A percentile compares a stretch with the other conserved stretches of the same genome.
These are phyloP conservation scores for Phaeosphaeriaceae sp. DNA, from an alignment of 2,329 filamentous ascomycete genomes.

Conservation along the genomic window DNA sequence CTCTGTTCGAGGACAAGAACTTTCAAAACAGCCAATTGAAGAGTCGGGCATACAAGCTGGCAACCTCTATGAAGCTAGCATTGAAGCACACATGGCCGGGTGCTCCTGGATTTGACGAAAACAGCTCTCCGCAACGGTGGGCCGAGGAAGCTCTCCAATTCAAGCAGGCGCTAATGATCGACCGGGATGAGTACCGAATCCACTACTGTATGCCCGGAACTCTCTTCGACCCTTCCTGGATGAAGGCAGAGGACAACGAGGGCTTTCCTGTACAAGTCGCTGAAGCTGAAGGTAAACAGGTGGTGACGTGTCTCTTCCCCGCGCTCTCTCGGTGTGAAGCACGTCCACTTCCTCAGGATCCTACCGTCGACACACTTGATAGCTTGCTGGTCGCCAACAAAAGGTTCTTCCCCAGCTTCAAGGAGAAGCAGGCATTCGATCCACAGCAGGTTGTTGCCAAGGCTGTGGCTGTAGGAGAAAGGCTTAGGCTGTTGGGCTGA, in stretches of 20 bases:
- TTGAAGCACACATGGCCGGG: not conserved
- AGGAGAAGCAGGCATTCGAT: not conserved
- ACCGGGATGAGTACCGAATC: slow-evolving; percentile 15
- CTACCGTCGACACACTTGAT: not conserved
- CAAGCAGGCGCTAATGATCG: slow-evolving; percentile 16
- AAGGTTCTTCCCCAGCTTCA: slow-evolving; percentile 1
- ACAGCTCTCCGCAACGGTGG: not conserved
- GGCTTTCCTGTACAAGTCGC: not conserved
- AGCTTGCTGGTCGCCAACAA: not conserved
- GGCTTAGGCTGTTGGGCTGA: too few relatives aligned
- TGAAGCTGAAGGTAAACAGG: not conserved
- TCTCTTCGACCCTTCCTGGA: slow-evolving; percentile 12
- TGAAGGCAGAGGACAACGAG: slow-evolving; percentile 10
- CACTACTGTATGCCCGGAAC: slow-evolving; percentile 10
- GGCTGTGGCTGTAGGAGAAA: too few relatives aligned
- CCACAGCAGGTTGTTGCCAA: not conserved
- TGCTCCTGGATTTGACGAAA: not conserved
- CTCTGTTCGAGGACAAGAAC: slow-evolving; percentile 9
- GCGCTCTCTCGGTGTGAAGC: not conserved
- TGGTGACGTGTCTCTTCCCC: slow-evolving; percentile 6
- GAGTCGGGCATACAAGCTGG: not conserved
- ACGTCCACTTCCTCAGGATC: not conserved
- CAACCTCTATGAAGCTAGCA: not conserved
- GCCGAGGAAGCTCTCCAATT: slow-evolving; percentile 7
- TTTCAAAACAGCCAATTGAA: slow-evolving; percentile 3